phyloP scores from a whole-genome alignment of 306 rosid species.

The Urtica urens region DNA sequence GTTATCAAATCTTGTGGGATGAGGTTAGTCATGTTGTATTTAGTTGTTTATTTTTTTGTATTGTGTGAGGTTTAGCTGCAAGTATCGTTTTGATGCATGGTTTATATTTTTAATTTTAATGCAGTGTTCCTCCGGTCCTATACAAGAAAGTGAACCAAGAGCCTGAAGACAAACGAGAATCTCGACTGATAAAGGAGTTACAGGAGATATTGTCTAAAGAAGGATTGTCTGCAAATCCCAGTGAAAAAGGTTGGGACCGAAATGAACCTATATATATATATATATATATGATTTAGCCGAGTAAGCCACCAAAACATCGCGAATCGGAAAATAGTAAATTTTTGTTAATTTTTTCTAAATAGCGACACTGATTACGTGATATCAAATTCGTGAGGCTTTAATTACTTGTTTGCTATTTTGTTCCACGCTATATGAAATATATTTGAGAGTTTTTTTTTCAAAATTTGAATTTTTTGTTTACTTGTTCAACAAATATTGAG shows the following conservation, averaged over 20 bases:
- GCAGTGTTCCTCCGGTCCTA: constrained; percentile 68
- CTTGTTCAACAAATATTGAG: too few relatives aligned
- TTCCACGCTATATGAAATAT: too few relatives aligned
- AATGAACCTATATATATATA: constrained; percentile 19
- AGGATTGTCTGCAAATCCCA: constrained; percentile 75
- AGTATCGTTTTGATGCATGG: constrained; percentile 11
- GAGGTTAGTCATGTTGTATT: constrained; percentile 45
- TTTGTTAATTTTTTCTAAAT: too few relatives aligned
- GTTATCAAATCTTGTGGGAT: constrained; percentile 92
- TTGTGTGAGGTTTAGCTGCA: too few relatives aligned
- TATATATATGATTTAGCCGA: too few relatives aligned
- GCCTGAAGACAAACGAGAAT: constrained; percentile 76
- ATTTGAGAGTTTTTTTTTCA: too few relatives aligned
- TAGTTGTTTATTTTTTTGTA: constrained; percentile 12
- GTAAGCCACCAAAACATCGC: too few relatives aligned
- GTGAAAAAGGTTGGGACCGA: constrained; percentile 65
- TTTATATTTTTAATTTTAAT: constrained; percentile 20
- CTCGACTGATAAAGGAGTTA: constrained; percentile 64
- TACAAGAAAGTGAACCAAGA: constrained; percentile 87
- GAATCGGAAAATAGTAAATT: too few relatives aligned
- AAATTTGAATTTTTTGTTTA: too few relatives aligned
- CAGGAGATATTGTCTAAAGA: constrained; percentile 76
- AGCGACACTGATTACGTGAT: too few relatives aligned
- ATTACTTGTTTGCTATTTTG: too few relatives aligned
- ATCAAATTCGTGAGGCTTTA: too few relatives aligned